Percentiles rank a stretch among this genome's conserved stretches.
phyloP scores from a whole-genome alignment of 2,329 filamentous ascomycete genomes.

The Trematosphaeria pertusa region DNA sequence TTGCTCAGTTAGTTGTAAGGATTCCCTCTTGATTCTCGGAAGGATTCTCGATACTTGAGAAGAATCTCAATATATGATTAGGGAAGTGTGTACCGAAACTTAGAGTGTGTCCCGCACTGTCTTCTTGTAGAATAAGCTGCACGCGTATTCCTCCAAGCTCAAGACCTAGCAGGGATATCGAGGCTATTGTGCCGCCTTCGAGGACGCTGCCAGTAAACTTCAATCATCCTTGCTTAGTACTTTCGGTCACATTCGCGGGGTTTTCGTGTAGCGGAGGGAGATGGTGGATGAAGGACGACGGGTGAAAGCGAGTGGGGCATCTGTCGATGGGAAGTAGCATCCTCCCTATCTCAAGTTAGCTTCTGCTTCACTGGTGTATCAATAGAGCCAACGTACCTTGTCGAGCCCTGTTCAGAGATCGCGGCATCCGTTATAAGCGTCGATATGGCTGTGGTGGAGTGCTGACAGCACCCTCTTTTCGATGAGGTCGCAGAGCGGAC shows the following conservation, averaged over 20 bases:
- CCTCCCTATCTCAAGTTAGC: conserved; percentile 33
- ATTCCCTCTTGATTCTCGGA: too few relatives aligned
- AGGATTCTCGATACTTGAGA: too few relatives aligned
- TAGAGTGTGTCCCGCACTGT: conserved; percentile 34
- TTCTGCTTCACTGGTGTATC: background rate
- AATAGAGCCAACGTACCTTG: conserved; percentile 21
- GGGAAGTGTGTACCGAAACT: too few relatives aligned
- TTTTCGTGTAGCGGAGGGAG: conserved; percentile 9
- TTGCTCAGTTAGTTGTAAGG: too few relatives aligned
- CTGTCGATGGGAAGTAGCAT: conserved; percentile 35
- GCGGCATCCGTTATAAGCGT: conserved; percentile 32
- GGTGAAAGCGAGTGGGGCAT: conserved; percentile 23
- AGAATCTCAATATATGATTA: too few relatives aligned
- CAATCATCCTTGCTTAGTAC: conserved; percentile 28
- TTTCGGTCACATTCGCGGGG: background rate
- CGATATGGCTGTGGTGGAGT: background rate
- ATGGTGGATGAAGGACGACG: conserved; percentile 20
- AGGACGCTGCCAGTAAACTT: conserved; percentile 41
- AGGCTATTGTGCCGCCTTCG: conserved; percentile 44
- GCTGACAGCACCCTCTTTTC: background rate
- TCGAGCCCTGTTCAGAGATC: conserved; percentile 23
- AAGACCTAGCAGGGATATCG: conserved; percentile 42
- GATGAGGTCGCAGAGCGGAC: background rate
- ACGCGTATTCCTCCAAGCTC: conserved; percentile 44
- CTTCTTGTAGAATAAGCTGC: conserved; percentile 42